phyloP scores from a whole-genome alignment of 2,329 filamentous ascomycete genomes.

The Penicillium brasilianum region DNA sequence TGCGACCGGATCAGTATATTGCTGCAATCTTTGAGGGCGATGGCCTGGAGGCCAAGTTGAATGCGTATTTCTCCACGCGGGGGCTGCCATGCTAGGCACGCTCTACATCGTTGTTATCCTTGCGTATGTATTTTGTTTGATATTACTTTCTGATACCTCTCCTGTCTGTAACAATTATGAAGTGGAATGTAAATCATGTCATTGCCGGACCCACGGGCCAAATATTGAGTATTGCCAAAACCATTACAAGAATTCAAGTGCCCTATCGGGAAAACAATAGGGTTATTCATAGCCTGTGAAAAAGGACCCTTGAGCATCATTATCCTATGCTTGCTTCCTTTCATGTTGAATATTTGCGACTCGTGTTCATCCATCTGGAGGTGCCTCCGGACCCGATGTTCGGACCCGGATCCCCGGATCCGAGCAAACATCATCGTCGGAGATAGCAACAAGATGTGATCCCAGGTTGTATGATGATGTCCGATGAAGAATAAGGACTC shows the following conservation, averaged over 20 bases:
- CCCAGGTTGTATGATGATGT: background rate
- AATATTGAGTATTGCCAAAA: too few species aligned
- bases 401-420: conserved; percentile 10
- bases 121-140: background rate
- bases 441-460: background rate
- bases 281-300: too few species aligned
- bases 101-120: background rate
- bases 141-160: background rate
- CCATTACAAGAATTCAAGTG: too few species aligned
- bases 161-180: background rate
- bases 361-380: too few species aligned
- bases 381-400: background rate
- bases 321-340: too few species aligned
- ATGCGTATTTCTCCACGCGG: conserved; percentile 29
- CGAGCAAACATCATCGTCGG: background rate
- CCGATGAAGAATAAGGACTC: background rate
- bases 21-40: conserved; percentile 29
- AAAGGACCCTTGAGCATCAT: too few species aligned
- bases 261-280: too few species aligned
- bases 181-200: background rate
- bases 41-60: conserved; percentile 26
- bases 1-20: conserved; percentile 41
- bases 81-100: conserved; percentile 9
- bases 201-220: too few species aligned
- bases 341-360: too few species aligned